A percentile compares a stretch with the other conserved stretches of the same genome.
These are phyloP conservation scores for Aspergillus homomorphus DNA, from an alignment of 495 filamentous ascomycete genomes.

Conservation along the genomic window DNA sequence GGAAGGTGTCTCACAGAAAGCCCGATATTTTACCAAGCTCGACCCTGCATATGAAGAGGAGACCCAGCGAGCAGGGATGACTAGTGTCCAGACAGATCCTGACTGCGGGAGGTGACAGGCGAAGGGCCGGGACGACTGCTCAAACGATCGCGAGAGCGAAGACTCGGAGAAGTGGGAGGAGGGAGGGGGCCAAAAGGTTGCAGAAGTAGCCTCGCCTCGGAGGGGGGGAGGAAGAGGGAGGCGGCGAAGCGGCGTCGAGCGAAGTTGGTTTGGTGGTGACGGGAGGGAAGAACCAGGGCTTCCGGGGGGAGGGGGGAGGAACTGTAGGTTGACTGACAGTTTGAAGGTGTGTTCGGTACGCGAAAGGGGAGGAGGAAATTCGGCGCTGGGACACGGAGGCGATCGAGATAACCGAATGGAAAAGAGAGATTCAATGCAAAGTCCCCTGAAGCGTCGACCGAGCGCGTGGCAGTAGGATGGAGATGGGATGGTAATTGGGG, in stretches of 20 bases:
- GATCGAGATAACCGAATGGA: conserved; percentile 9
- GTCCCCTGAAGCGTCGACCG: conserved; percentile 25
- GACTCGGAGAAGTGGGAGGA: neutral
- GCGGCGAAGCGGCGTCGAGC: neutral
- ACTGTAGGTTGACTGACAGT: conserved; percentile 20
- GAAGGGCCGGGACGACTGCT: conserved; percentile 6
- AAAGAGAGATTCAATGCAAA: conserved; percentile 19
- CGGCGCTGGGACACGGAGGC: conserved; percentile 1
- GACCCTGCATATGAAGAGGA: conserved; percentile 23
- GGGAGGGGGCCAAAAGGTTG: conserved; percentile 5
- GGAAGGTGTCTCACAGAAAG: conserved; percentile 17
- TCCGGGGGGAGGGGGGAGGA: neutral
- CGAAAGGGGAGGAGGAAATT: conserved; percentile 20
- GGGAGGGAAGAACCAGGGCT: conserved; percentile 9
- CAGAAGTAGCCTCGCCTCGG: too few relatives aligned
- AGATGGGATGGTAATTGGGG: conserved; percentile 15
- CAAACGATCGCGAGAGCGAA: conserved; percentile 9
- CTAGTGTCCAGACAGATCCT: neutral
- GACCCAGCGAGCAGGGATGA: conserved; percentile 8
- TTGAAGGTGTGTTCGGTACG: conserved; percentile 21
- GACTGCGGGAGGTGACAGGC: conserved; percentile 5
- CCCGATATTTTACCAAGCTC: conserved; percentile 14
- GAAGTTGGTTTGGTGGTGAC: neutral
- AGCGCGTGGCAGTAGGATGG: conserved; percentile 30
- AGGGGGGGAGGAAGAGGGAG: conserved; percentile 9